Percentiles rank a stretch among this genome's conserved stretches.
phyloP scores from a whole-genome alignment of 2,329 filamentous ascomycete species.

The Leptographium galeiforme region DNA sequence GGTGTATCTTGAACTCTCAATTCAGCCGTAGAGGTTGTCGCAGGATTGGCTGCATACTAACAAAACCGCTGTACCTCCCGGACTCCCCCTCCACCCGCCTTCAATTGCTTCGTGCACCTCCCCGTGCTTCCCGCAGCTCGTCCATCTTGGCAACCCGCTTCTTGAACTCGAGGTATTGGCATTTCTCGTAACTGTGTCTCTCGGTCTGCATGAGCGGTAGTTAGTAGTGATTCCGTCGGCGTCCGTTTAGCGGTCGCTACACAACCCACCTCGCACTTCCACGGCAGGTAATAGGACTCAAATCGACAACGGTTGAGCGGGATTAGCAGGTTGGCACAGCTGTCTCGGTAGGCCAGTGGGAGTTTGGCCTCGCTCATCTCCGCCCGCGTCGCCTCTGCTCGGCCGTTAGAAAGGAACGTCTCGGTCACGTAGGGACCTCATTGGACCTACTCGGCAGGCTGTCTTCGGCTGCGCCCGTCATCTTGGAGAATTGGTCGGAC shows the following conservation, averaged over 20 bases:
- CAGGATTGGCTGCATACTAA: neutral
- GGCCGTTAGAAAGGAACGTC: neutral
- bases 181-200: conserved; percentile 96
- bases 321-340: conserved; percentile 87
- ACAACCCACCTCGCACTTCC: conserved; percentile 78
- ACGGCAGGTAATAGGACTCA: conserved; percentile 86
- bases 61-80: no score
- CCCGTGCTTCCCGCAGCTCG: conserved; percentile 78
- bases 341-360: conserved; percentile 84
- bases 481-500: neutral
- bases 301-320: conserved; percentile 89
- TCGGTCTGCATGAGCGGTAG: conserved; percentile 53
- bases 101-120: conserved; percentile 2
- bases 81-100: no score
- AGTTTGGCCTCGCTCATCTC: conserved; percentile 88
- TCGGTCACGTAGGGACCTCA: neutral
- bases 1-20: no score
- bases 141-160: conserved; percentile 98
- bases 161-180: conserved; percentile 98
- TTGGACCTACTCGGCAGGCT: conserved; percentile 3
- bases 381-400: conserved; percentile 63
- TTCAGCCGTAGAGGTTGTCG: neutral
- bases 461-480: conserved; percentile 6
- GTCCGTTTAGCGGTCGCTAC: no score
- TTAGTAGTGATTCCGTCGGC: no score